These are phyloP conservation scores for Colletotrichum sansevieriae DNA, from an alignment of 2,329 filamentous ascomycete genomes.

Conservation along the genomic window DNA sequence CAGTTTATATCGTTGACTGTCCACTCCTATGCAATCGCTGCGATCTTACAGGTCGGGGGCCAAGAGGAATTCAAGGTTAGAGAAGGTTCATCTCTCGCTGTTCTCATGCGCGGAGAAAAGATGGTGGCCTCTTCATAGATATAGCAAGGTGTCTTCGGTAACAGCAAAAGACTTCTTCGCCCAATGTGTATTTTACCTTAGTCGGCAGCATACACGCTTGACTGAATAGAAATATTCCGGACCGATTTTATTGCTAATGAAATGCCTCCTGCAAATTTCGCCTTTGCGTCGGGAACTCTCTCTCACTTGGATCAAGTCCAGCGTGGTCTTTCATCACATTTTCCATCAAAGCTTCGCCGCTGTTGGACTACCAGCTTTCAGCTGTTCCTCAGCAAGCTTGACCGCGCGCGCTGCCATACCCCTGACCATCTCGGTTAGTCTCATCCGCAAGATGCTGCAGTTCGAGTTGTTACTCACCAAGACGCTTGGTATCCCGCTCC, in stretches of 20 bases:
- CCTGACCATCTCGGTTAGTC: slow-evolving; percentile 12
- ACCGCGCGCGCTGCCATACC: slow-evolving; percentile 35
- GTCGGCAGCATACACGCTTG: not conserved
- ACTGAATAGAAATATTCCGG: too few species aligned
- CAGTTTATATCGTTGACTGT: slow-evolving; percentile 63
- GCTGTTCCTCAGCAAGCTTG: not conserved
- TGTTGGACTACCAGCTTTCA: not conserved
- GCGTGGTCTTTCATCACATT: too few species aligned
- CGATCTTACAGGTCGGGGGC: slow-evolving; percentile 57
- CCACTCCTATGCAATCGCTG: slow-evolving; percentile 62
- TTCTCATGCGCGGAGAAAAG: slow-evolving; percentile 62
- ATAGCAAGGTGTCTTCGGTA: not conserved
- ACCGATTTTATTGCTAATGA: too few species aligned
- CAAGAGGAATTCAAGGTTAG: slow-evolving; percentile 59
- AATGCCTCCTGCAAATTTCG: too few species aligned
- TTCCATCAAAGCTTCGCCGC: slow-evolving; percentile 3
- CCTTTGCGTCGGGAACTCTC: too few species aligned
- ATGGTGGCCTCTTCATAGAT: not conserved
- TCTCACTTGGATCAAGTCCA: too few species aligned
- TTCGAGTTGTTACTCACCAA: slow-evolving; percentile 30
- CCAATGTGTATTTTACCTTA: too few species aligned
- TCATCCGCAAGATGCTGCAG: not conserved
- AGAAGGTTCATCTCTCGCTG: slow-evolving; percentile 67
- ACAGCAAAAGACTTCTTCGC: too few species aligned
- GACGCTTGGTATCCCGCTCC: slow-evolving; percentile 48